Base-by-base conservation (phyloP, 2,329 filamentous ascomycete species). In the Tolypocladium album region DNA sequence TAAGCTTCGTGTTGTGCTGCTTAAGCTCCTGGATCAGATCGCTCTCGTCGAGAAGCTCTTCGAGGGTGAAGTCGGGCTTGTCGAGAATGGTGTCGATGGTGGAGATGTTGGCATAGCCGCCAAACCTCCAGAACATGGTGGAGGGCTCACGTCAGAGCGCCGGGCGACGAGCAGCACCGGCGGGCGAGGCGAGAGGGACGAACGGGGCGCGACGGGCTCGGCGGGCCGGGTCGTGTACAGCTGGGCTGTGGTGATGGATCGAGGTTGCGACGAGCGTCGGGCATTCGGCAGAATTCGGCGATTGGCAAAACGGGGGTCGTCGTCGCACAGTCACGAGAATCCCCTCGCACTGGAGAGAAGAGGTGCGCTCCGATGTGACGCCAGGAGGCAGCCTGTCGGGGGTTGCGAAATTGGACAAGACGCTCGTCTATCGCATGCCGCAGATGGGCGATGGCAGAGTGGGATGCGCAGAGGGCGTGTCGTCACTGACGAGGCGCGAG, bases 71-170 rank as follows among this genome's bases (percentile, higher is more conserved):
- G 76, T 96, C 90, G 68, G 95, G 87, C 76, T 96, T 96, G 74
- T 99, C 94, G 74, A 99, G 91, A 71, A 99, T 90, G 67, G 88
- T 92, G 77, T 97, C 94, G 76, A 99, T 91, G 72, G 92, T 89
- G 70, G 93, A 97, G 77, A 96, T 89, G 82, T 91, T 96, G 82
- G 92, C 90, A 83, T 97, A 97, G 72, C 92, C 92, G 83, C 94
- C 93, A 83, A 97, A 99, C 78, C 93, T 89, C 94, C 94, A 99
- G 78, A 99, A 99, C 94, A 99, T 99, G 80, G 76, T 93, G 87
- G 71, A 73, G 69, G 68, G 60, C 63, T 66, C 68, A 65, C 63
- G 67, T 68, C 67, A 69, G 69, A 65, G 68, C 70, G 67, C 72
- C 67, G 69, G 67, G 67, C 64, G 64, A 67, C 62, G 61, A 61